Percentiles rank a stretch among this genome's conserved stretches.
Evolutionary conservation across 768 basidiomycete genomes (phyloP).

Genomic region (Lactifluus volemus): DNA sequence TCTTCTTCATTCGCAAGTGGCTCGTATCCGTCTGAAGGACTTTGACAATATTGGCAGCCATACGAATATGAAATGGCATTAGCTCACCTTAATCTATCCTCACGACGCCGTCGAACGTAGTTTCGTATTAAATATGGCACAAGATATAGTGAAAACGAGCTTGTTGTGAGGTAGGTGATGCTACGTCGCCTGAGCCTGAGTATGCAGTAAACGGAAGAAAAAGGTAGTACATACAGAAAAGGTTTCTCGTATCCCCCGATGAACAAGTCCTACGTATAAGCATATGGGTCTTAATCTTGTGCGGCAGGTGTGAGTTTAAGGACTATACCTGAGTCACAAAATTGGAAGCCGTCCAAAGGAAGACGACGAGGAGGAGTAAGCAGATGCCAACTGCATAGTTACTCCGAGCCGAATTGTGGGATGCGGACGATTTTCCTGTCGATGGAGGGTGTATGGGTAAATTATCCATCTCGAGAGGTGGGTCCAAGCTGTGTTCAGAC

Average conservation of each 20-base stretch:
- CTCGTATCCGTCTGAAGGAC: conserved; percentile 22
- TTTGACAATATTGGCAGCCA: conserved; percentile 4
- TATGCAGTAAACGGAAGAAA: neutral
- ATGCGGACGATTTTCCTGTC: neutral
- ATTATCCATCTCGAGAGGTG: conserved; percentile 16
- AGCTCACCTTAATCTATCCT: neutral
- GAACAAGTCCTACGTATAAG: conserved; percentile 33
- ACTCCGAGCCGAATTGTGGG: conserved; percentile 16
- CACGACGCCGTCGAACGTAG: conserved; percentile 18
- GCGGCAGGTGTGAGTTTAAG: neutral
- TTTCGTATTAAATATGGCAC: conserved; percentile 45
- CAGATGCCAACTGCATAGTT: conserved; percentile 53
- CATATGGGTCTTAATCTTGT: neutral
- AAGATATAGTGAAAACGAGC: conserved; percentile 80
- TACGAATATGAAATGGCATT: neutral
- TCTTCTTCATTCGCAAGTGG: conserved; percentile 24
- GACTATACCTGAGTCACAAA: conserved; percentile 70
- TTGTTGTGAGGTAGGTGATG: conserved; percentile 86
- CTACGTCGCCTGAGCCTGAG: conserved; percentile 29
- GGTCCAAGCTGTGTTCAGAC: neutral
- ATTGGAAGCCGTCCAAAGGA: conserved; percentile 84
- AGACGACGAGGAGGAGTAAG: conserved; percentile 64
- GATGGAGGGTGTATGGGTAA: neutral
- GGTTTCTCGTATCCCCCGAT: conserved; percentile 79
- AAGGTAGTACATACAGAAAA: conserved; percentile 55